Base-by-base conservation (phyloP, 495 filamentous ascomycete genomes). In the Amniculicola lignicola region DNA sequence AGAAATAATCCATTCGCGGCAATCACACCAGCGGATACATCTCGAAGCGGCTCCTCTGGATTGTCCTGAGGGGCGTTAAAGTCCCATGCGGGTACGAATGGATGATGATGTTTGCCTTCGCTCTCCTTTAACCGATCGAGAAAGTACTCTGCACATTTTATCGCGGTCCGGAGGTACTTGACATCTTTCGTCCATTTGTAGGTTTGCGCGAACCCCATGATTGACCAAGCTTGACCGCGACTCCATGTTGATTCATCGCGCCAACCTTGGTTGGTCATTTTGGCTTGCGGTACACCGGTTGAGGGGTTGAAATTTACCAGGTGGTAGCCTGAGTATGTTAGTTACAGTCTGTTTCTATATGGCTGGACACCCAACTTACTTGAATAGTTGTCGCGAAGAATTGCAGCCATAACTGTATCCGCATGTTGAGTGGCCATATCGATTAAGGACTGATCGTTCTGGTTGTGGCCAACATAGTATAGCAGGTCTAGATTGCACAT, bases 401-500 rank as follows among this genome's bases (percentile, higher is more conserved):
- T 57, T 3, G 29, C 35, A 35, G 15, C 14, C 43, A 57, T 48
- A 15, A 57, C 43, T 15, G 53, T 57, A 19, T 57, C 25, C 24
- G 53, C 53, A 27, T 57, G 53, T 22, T 35, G 25, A 16, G 53
- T 57, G 1, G 53, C 53, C 6, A 57, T 57, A 25, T 57, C 36
- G 12, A 57, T 57, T 1, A 57, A 25, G 12, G 35, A 29, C 22
- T 57, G 53, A 28, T 57, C 53, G 23, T 57, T 48, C 24, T 40
- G 31, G 7, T 33, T 23, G 36, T 57, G 25, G 22, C 53, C 53
- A 16, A 57, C 25, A 19, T 49, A 57, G 44, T 57, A 57, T 12
- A 57, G 44, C 2, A 57, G 24, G 28, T 57, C 53, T n/a, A 57
- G 53, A 36, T 57, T 57, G 19, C 53, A 57, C 53, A 57, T 57